These are phyloP conservation scores for Cladorrhinum samala DNA, from an alignment of 495 filamentous ascomycete species.

Conservation along the genomic window DNA sequence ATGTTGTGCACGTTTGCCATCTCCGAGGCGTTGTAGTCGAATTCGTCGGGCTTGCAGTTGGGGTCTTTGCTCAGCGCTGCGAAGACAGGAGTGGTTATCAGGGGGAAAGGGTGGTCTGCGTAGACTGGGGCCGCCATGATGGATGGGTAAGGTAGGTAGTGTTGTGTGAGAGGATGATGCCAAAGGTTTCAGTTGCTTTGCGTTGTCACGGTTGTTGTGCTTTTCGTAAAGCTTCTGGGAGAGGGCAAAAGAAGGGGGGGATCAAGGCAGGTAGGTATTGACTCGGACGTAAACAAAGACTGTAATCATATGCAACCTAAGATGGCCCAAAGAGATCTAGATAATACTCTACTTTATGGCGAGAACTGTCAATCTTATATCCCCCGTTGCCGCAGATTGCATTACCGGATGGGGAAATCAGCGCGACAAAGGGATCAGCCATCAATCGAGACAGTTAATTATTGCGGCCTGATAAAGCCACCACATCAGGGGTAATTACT, in stretches of 20 bases:
- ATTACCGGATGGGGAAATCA: not conserved
- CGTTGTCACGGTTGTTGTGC: too few species aligned
- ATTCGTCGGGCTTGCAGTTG: conserved; percentile 20
- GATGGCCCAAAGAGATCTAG: not conserved
- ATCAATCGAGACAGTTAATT: not conserved
- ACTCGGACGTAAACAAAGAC: too few species aligned
- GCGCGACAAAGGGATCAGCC: not conserved
- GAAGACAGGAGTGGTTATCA: conserved; percentile 14
- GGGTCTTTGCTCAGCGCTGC: not conserved
- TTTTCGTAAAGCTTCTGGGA: too few species aligned
- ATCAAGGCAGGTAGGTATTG: not conserved
- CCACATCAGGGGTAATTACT: too few species aligned
- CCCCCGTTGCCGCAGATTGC: not conserved
- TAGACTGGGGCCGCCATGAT: conserved; percentile 27
- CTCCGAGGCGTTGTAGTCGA: conserved; percentile 28
- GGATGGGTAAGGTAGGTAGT: conserved; percentile 11
- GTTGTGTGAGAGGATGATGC: not conserved
- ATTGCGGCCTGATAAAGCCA: not conserved
- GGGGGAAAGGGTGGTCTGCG: conserved; percentile 28
- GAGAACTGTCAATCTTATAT: not conserved
- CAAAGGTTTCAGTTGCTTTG: too few species aligned
- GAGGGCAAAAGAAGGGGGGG: too few species aligned
- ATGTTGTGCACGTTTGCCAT: conserved; percentile 45
- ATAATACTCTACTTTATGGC: not conserved
- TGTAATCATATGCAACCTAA: too few species aligned